These are phyloP conservation scores for Chenopodium berlandieri DNA, from an alignment of 148 eudicot genomes.

Conservation along the genomic window DNA sequence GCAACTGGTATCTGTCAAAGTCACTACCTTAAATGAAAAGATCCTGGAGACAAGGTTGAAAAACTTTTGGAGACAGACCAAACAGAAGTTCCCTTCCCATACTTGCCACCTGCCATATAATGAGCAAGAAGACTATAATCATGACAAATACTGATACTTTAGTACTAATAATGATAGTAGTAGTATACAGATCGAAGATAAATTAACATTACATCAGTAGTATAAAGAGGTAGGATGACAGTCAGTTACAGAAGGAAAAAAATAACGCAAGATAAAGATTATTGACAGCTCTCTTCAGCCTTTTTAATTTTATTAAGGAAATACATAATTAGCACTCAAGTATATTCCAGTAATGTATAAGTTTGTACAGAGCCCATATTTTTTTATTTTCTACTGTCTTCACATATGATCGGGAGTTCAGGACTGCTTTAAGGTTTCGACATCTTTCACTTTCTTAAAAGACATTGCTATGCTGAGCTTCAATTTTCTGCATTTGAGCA, in stretches of 20 bases:
- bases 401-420: not conserved
- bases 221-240: not conserved
- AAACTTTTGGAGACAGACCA: conserved; percentile 47
- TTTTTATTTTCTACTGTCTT: not conserved
- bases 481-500: not conserved
- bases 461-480: not conserved
- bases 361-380: too few species aligned
- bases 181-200: not conserved
- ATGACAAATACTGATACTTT: not conserved
- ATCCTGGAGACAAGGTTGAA: conserved; percentile 46
- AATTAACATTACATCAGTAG: not conserved
- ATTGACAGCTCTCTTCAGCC: not conserved
- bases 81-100: conserved; percentile 49
- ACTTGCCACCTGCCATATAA: conserved; percentile 62
- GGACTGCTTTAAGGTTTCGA: not conserved
- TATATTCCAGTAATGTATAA: too few species aligned
- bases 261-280: not conserved
- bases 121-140: not conserved
- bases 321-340: too few species aligned
- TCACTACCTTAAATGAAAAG: conserved; percentile 64
- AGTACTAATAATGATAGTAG: not conserved
- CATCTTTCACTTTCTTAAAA: not conserved
- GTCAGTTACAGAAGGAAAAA: not conserved
- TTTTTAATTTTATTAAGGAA: not conserved
- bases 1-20: not conserved